These are phyloP conservation scores for Stagonosporopsis tanaceti DNA, from an alignment of 2,329 filamentous ascomycete species.

Conservation along the genomic window DNA sequence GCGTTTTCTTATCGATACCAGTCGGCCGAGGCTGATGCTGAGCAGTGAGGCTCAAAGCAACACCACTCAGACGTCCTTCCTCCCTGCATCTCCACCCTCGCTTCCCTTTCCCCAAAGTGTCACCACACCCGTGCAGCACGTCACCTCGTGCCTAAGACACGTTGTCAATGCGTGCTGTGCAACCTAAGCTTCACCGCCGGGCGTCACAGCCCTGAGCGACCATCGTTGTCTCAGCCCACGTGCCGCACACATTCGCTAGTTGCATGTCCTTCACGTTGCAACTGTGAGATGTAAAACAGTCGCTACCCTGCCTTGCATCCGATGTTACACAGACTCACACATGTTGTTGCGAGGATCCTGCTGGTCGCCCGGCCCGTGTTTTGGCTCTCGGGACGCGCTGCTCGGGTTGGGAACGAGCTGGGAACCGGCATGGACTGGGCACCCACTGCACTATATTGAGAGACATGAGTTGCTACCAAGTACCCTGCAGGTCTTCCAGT, in stretches of 20 bases:
- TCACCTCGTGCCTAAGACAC: slow-evolving; percentile 7
- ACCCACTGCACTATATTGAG: neutral
- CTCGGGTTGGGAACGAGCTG: neutral
- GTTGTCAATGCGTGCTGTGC: slow-evolving; percentile 11
- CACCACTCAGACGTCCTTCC: neutral
- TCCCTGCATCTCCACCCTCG: slow-evolving; percentile 1
- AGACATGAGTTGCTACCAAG: neutral
- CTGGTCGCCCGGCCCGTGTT: slow-evolving; percentile 6
- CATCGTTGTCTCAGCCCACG: slow-evolving; percentile 16
- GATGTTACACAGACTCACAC: slow-evolving; percentile 7
- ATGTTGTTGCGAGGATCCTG: neutral
- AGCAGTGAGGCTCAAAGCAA: neutral
- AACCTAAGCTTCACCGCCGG: slow-evolving; percentile 7
- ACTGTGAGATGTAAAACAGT: neutral
- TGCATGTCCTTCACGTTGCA: slow-evolving; percentile 15
- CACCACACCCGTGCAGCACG: neutral
- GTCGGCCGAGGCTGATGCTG: slow-evolving; percentile 9
- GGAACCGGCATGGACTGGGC: neutral
- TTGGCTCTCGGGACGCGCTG: neutral
- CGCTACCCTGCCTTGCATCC: slow-evolving; percentile 1
- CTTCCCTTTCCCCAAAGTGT: neutral
- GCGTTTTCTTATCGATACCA: slow-evolving; percentile 16
- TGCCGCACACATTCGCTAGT: slow-evolving; percentile 6
- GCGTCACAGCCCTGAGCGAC: neutral
- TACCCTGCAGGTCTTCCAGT: no score